phyloP scores from a whole-genome alignment of 2,329 filamentous ascomycete species.

The Penicillium nordicum region DNA sequence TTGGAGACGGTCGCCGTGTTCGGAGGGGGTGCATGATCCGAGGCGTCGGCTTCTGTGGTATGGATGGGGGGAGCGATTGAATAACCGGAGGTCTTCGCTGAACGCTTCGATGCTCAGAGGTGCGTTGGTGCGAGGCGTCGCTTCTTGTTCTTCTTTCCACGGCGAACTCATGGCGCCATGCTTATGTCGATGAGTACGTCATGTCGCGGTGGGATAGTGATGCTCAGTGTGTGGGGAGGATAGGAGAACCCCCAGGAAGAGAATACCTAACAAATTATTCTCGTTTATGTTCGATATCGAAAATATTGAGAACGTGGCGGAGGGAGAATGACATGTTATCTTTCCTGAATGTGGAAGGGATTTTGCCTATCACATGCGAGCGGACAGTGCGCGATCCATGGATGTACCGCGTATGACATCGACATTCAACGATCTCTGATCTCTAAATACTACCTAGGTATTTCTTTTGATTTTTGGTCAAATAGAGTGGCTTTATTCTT shows the following conservation, averaged over 20 bases:
- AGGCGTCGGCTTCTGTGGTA: slow-evolving; percentile 62
- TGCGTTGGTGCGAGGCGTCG: slow-evolving; percentile 20
- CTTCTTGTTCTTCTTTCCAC: slow-evolving; percentile 29
- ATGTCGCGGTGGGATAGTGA: slow-evolving; percentile 22
- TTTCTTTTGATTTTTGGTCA: not conserved
- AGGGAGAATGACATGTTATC: slow-evolving; percentile 15
- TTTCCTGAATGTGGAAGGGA: slow-evolving; percentile 20
- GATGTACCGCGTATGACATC: not conserved
- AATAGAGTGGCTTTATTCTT: not conserved
- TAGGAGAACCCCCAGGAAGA: not conserved
- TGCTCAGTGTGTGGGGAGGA: not conserved
- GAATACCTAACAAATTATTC: not conserved
- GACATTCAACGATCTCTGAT: not conserved
- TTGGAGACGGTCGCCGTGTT: slow-evolving; percentile 33
- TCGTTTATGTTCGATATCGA: not conserved
- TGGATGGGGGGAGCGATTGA: slow-evolving; percentile 64
- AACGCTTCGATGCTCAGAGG: slow-evolving; percentile 16
- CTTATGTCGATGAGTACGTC: slow-evolving; percentile 28
- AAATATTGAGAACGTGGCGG: slow-evolving; percentile 5
- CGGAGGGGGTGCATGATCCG: slow-evolving; percentile 47
- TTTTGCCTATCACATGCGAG: slow-evolving; percentile 26
- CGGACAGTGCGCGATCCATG: slow-evolving; percentile 5
- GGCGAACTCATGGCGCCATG: slow-evolving; percentile 36
- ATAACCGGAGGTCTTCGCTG: slow-evolving; percentile 43
- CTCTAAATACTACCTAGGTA: not conserved